A percentile compares a stretch with the other conserved stretches of the same genome.
Evolutionary conservation across 768 basidiomycete genomes (phyloP).

Genomic region (Podaxis carcinomalis): DNA sequence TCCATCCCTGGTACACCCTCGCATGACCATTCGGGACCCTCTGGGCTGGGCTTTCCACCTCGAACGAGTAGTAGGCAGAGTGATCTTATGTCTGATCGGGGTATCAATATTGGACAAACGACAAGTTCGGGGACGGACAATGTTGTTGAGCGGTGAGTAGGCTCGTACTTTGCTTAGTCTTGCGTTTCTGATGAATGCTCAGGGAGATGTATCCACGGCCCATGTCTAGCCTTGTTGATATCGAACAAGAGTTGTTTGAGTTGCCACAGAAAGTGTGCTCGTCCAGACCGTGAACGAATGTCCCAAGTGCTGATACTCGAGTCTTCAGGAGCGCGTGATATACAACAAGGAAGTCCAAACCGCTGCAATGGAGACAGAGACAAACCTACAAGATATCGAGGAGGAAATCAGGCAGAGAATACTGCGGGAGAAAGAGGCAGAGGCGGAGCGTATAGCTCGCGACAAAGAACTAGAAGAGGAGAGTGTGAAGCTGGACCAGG

Average conservation of each 20-base stretch:
- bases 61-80: conserved; percentile 63
- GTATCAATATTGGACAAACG: conserved; percentile 28
- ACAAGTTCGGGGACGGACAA: conserved; percentile 58
- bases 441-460: conserved; percentile 49
- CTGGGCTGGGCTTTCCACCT: conserved; percentile 42
- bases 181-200: neutral
- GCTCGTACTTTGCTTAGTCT: conserved; percentile 3
- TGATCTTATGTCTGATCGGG: conserved; percentile 49
- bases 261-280: conserved; percentile 73
- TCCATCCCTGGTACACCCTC: conserved; percentile 72
- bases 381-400: conserved; percentile 44
- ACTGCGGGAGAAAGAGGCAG: conserved; percentile 62
- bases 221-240: conserved; percentile 78
- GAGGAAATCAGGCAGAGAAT: conserved; percentile 75
- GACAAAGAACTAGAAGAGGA: conserved; percentile 83
- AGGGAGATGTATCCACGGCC: conserved; percentile 64
- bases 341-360: conserved; percentile 89
- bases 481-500: conserved; percentile 76
- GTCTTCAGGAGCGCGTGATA: conserved; percentile 65
- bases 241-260: conserved; percentile 88
- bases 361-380: conserved; percentile 54
- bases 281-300: neutral
- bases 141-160: conserved; percentile 62
- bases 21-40: conserved; percentile 30
- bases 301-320: neutral